These are phyloP conservation scores for Austroboletus niveus DNA, from an alignment of 1,284 basidiomycete species.

Conservation along the genomic window DNA sequence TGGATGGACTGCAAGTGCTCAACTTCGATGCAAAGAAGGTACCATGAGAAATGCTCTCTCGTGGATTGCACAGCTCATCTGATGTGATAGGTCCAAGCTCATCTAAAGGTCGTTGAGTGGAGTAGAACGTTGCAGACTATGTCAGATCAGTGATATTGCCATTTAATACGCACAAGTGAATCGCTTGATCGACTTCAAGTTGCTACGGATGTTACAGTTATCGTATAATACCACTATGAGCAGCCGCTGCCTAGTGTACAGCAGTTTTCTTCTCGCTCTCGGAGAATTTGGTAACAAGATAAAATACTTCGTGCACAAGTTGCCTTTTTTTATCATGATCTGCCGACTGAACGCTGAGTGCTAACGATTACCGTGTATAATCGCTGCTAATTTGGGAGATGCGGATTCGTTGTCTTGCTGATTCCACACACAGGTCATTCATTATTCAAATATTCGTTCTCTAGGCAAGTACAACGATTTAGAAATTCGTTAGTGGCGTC, in stretches of 20 bases:
- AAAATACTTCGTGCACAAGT: too few species aligned
- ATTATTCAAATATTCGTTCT: too few species aligned
- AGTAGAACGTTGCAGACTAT: constrained; percentile 55
- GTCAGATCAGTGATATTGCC: constrained; percentile 8
- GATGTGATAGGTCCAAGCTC: constrained; percentile 58
- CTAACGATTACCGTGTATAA: too few species aligned
- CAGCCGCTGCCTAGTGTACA: constrained; percentile 3
- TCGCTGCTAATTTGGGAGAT: constrained; percentile 1
- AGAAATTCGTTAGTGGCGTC: too few species aligned
- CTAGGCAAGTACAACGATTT: too few species aligned
- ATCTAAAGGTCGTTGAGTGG: constrained; percentile 69
- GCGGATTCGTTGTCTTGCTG: not conserved
- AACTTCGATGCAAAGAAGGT: constrained; percentile 83
- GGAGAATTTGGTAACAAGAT: too few species aligned
- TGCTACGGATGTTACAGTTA: not conserved
- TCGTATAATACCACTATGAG: not conserved
- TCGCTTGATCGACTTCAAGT: not conserved
- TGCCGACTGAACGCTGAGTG: too few species aligned
- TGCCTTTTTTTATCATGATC: too few species aligned
- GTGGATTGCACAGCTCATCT: constrained; percentile 5
- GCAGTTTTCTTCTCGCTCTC: not conserved
- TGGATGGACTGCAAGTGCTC: constrained; percentile 89
- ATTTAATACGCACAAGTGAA: not conserved
- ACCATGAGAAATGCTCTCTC: constrained; percentile 1
- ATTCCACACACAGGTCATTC: too few species aligned